Base-by-base conservation (phyloP, 176 grass and related monocot genomes). In the Cocos nucifera region DNA sequence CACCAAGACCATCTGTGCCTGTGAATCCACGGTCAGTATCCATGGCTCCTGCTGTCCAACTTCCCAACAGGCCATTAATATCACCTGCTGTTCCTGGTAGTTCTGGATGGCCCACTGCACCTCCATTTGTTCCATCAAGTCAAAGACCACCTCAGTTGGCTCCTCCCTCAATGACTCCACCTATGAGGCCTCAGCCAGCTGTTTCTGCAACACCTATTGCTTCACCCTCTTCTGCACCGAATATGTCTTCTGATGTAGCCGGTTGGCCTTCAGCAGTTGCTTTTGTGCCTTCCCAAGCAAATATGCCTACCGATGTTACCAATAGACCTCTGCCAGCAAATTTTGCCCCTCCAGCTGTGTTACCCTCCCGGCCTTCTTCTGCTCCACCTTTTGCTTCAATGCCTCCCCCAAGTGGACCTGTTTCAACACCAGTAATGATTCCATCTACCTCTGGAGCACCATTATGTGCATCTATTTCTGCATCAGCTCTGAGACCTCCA, bases 61-160 rank as follows among this genome's bases (percentile, higher is more conserved):
- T 58, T 4, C 29, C 74, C 67, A 71, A 62, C 70, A 82, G 86
- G 61, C 76, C 76, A 50, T 77, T 94, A 53, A 72, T 80, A 79
- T 61, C 54, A 67, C 71, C 78, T 14, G 74, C 86, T 73, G 49
- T 64, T 4, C 63, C 84, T 60, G 80, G 80, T 4, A 68, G 53
- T 44, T 35, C 52, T 63, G 77, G 86, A 53, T 89, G 86, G 86
- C 70, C 71, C 76, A 63, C 39, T 58, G 63, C 59, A 48, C 63
- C 73, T 62, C 72, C 57, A 20, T 49, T 71, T 60, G 30, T 19
- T 4, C 44, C 49, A 8, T 69, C 69, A 32, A 18, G 32, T 53
- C 85, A 77, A 57, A 80, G 68, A 61, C 60, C 69, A 54, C 20
- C 55, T 26, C 60, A 68, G 58, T 10, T 39, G 8, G 35, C 35